Conservation (phyloP, 2,329 filamentous ascomycete species). For the Pseudogymnoascus sp. region DNA sequence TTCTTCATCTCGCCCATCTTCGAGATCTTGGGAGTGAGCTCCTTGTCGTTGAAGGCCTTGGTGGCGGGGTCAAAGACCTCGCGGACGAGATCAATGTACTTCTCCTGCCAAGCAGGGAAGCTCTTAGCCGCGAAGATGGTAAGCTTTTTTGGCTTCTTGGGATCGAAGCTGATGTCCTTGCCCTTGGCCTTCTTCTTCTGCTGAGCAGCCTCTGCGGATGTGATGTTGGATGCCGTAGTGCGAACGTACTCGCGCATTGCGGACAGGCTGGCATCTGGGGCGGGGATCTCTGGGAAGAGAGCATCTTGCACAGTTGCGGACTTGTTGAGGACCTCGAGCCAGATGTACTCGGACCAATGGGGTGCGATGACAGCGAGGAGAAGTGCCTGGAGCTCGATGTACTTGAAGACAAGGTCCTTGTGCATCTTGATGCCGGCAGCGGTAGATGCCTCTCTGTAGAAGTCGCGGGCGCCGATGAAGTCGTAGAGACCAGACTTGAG, state of each 20-base stretch:
- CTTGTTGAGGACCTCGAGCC: conserved; percentile 82
- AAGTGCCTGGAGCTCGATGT: conserved; percentile 78
- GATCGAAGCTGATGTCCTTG: conserved; percentile 77
- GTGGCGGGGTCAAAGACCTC: conserved; percentile 57
- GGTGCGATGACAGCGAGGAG: conserved; percentile 78
- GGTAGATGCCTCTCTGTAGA: conserved; percentile 76
- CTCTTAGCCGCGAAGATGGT: conserved; percentile 73
- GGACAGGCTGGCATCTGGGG: conserved; percentile 57
- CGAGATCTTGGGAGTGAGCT: conserved; percentile 65
- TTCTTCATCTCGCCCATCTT: conserved; percentile 92
- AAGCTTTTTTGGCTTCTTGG: conserved; percentile 84
- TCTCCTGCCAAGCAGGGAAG: conserved; percentile 86
- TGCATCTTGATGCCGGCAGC: conserved; percentile 81
- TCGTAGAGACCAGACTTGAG: conserved; percentile 84
- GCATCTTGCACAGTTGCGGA: conserved; percentile 69
- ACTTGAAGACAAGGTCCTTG: conserved; percentile 66
- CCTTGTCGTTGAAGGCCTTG: conserved; percentile 68
- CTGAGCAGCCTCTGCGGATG: conserved; percentile 72
- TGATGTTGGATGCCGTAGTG: conserved; percentile 64
- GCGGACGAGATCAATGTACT: conserved; percentile 73
- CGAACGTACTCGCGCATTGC: conserved; percentile 79
- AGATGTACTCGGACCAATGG: conserved; percentile 92
- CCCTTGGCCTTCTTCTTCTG: conserved; percentile 90
- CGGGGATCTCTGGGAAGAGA: conserved; percentile 61
- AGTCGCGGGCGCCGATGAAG: conserved; percentile 78